phyloP scores from a whole-genome alignment of 2,329 filamentous ascomycete genomes.

The Epichloe brachyelytri region DNA sequence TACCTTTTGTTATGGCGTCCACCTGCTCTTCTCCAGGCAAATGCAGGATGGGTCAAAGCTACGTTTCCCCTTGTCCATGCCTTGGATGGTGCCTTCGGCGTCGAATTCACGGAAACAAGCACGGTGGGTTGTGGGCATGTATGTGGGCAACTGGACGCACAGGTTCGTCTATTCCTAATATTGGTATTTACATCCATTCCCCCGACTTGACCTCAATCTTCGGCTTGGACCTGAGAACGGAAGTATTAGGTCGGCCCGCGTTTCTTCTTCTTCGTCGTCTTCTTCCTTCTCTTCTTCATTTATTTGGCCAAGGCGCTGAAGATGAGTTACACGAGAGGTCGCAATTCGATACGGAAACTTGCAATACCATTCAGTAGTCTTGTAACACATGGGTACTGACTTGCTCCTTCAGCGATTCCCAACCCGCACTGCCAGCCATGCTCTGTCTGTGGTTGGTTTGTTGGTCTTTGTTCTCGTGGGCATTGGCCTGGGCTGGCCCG shows the following conservation, averaged over 20 bases:
- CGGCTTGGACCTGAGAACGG: not conserved
- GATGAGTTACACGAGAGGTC: slow-evolving; percentile 1
- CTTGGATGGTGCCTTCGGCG: not conserved
- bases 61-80: not conserved
- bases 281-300: no score
- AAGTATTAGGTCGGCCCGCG: not conserved
- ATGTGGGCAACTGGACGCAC: not conserved
- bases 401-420: not conserved
- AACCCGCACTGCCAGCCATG: not conserved
- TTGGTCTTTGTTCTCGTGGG: no score
- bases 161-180: not conserved
- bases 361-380: not conserved
- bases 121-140: not conserved
- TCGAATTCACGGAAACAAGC: not conserved
- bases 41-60: not conserved
- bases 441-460: not conserved
- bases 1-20: no score
- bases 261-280: no score
- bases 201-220: not conserved
- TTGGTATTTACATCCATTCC: not conserved
- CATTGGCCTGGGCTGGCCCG: not conserved
- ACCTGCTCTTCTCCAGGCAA: not conserved
- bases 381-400: not conserved
- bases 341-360: slow-evolving; percentile 1
- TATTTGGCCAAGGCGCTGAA: not conserved